Percentiles rank a stretch among this genome's conserved stretches.
These are phyloP conservation scores for Aspergillus carlsbadensis DNA, from an alignment of 495 filamentous ascomycete species.

Conservation along the genomic window DNA sequence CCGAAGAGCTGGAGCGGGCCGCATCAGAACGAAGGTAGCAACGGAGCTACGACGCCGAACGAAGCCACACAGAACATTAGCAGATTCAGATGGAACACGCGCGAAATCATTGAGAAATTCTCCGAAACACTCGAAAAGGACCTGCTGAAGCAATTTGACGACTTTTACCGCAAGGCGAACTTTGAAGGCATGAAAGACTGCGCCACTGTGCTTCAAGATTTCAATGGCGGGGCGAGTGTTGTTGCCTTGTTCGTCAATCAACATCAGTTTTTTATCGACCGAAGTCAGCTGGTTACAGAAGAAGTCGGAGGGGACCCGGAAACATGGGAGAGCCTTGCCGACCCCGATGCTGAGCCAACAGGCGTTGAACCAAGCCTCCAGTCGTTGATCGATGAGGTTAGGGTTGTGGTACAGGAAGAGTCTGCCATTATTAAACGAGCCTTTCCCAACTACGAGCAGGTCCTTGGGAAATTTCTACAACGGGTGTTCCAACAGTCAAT, in stretches of 20 bases:
- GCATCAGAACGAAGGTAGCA: conserved; percentile 50
- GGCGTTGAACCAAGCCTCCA: conserved; percentile 91
- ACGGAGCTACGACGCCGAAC: conserved; percentile 36
- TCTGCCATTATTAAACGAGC: conserved; percentile 92
- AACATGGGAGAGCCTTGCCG: conserved; percentile 85
- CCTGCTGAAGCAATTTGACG: conserved; percentile 92
- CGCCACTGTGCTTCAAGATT: conserved; percentile 89
- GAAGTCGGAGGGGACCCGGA: conserved; percentile 83
- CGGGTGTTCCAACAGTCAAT: conserved; percentile 97
- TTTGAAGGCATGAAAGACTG: conserved; percentile 96
- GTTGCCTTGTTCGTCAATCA: conserved; percentile 97
- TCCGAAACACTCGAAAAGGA: conserved; percentile 95
- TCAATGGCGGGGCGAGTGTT: conserved; percentile 91
- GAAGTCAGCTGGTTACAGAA: conserved; percentile 84
- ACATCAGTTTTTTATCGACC: conserved; percentile 97
- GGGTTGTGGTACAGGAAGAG: conserved; percentile 94
- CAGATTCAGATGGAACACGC: conserved; percentile 60
- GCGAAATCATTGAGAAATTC: conserved; percentile 94
- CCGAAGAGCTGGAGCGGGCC: conserved; percentile 68
- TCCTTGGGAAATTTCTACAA: conserved; percentile 87
- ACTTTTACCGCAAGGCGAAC: conserved; percentile 88
- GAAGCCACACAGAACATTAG: too few relatives aligned
- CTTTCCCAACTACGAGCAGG: conserved; percentile 94
- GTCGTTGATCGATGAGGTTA: conserved; percentile 88
- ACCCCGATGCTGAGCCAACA: conserved; percentile 88